Percentiles rank a stretch among this genome's conserved stretches.
Conservation (phyloP, 768 basidiomycete species). For the Omphalotus guepiniiformis region DNA sequence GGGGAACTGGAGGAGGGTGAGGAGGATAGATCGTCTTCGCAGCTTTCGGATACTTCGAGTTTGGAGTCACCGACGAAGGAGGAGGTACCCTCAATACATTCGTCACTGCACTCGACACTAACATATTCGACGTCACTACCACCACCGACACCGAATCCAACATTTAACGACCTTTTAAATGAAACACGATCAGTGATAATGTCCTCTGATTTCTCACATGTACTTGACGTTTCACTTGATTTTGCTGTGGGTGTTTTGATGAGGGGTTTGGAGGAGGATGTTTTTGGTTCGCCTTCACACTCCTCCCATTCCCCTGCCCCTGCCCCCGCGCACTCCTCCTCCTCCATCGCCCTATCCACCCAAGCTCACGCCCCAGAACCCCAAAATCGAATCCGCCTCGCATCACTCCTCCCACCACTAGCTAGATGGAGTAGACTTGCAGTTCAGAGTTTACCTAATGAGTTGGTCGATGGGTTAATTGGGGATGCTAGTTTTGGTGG, state of each 20-base stretch:
- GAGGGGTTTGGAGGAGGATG: conserved; percentile 55
- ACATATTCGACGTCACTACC: not conserved
- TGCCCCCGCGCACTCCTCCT: not conserved
- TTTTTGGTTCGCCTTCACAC: conserved; percentile 39
- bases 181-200: conserved; percentile 64
- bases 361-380: conserved; percentile 23
- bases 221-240: conserved; percentile 73
- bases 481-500: too few species aligned
- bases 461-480: conserved; percentile 60
- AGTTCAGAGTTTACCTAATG: conserved; percentile 68
- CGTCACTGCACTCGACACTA: too few species aligned
- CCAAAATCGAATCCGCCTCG: conserved; percentile 62
- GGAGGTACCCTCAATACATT: too few species aligned
- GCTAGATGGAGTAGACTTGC: conserved; percentile 73
- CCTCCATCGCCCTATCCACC: too few species aligned
- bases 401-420: conserved; percentile 75
- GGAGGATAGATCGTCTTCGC: too few species aligned
- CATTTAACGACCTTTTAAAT: conserved; percentile 59
- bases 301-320: too few species aligned
- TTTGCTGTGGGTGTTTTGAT: conserved; percentile 62
- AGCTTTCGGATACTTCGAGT: too few species aligned
- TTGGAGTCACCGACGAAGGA: too few species aligned
- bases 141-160: conserved; percentile 34
- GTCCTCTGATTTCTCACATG: conserved; percentile 65
- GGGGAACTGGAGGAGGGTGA: too few species aligned